phyloP scores from a whole-genome alignment of 2,329 filamentous ascomycete species.

The Beauveria varroae region DNA sequence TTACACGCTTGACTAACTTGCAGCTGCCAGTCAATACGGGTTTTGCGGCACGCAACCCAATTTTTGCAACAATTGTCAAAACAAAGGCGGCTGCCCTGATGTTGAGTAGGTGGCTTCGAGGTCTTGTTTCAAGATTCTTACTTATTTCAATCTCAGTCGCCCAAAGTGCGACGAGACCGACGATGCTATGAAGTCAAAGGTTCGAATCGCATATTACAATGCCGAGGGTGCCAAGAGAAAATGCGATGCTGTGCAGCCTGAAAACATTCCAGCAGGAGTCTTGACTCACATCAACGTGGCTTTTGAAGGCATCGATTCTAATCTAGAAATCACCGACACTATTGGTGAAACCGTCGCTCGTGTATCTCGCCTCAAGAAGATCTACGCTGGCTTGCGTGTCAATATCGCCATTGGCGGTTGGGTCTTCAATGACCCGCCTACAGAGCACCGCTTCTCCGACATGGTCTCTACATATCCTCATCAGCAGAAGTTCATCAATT shows the following conservation, averaged over 20 bases:
- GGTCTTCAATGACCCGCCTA: conserved; percentile 29
- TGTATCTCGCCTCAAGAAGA: neutral
- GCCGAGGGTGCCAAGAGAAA: neutral
- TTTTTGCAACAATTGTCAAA: conserved; percentile 18
- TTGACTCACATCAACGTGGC: conserved; percentile 10
- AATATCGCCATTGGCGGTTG: conserved; percentile 26
- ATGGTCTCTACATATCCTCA: neutral
- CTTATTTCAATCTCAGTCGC: neutral
- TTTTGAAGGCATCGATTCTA: conserved; percentile 3
- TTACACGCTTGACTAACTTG: neutral
- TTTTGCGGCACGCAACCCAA: conserved; percentile 12
- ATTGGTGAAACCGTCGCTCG: conserved; percentile 1
- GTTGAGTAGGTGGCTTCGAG: neutral
- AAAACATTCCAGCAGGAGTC: conserved; percentile 1
- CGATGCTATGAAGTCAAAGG: neutral
- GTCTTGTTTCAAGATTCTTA: neutral
- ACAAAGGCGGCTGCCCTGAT: conserved; percentile 10
- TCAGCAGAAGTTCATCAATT: neutral
- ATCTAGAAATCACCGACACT: neutral
- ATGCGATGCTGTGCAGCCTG: conserved; percentile 9
- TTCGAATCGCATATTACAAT: conserved; percentile 9
- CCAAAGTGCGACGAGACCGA: neutral
- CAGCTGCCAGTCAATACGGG: conserved; percentile 1
- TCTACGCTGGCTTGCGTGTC: neutral
- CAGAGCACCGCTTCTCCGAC: conserved; percentile 16